phyloP scores from a whole-genome alignment of 495 filamentous ascomycete species.

The Hypoxylon intermedium region DNA sequence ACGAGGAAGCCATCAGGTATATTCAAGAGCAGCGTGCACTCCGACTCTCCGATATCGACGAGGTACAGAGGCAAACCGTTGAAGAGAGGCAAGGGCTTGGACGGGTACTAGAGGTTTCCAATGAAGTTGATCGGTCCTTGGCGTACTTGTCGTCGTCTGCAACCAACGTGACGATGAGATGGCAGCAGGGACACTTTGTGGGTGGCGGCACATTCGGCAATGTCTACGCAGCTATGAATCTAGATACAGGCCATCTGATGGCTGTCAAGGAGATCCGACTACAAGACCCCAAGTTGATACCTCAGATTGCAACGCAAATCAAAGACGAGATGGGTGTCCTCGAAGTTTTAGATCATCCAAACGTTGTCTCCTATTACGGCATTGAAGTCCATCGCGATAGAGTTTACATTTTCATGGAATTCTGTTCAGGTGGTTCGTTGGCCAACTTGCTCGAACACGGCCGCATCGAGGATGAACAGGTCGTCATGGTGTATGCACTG shows the following conservation, averaged over 20 bases:
- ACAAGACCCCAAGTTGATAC: constrained; percentile 95
- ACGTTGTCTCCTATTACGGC: constrained; percentile 96
- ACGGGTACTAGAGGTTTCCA: constrained; percentile 88
- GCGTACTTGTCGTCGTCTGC: constrained; percentile 92
- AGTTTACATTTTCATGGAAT: constrained; percentile 99
- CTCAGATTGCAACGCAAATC: constrained; percentile 90
- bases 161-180: constrained; percentile 91
- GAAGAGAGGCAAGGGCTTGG: constrained; percentile 90
- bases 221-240: constrained; percentile 94
- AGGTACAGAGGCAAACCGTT: constrained; percentile 75
- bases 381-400: constrained; percentile 98
- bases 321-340: constrained; percentile 96
- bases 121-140: constrained; percentile 92
- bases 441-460: constrained; percentile 91
- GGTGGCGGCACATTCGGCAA: constrained; percentile 97
- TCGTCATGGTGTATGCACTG: constrained; percentile 96
- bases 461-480: constrained; percentile 95
- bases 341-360: constrained; percentile 93
- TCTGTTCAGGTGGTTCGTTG: constrained; percentile 94
- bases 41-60: constrained; percentile 77
- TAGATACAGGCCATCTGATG: constrained; percentile 95
- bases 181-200: constrained; percentile 97
- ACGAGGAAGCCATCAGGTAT: constrained; percentile 79
- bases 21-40: constrained; percentile 75
- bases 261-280: constrained; percentile 98